Conservation (phyloP, 805 yeast species). For the Pichia deserticola region DNA sequence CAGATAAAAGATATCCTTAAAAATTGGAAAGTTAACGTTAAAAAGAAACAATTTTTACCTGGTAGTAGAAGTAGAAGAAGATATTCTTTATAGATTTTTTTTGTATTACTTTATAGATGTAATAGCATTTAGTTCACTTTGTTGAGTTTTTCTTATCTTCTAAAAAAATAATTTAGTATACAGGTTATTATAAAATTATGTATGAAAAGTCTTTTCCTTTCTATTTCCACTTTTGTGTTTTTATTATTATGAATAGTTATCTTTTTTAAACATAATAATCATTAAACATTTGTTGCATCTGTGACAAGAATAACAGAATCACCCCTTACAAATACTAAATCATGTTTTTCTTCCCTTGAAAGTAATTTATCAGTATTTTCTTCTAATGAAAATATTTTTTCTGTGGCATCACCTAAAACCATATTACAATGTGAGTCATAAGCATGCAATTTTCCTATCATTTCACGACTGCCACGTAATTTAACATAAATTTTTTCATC, state of each 20-base stretch:
- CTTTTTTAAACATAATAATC: no score
- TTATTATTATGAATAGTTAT: no score
- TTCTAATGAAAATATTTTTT: constrained; percentile 58
- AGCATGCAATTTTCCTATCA: constrained; percentile 84
- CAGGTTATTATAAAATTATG: no score
- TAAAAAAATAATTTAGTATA: no score
- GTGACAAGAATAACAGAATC: constrained; percentile 84
- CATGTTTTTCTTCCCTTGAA: constrained; percentile 52
- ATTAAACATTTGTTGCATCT: constrained; percentile 23
- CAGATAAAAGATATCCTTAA: constrained; percentile 44
- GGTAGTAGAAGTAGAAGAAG: constrained; percentile 37
- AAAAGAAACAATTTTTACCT: constrained; percentile 14
- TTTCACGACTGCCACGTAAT: constrained; percentile 88
- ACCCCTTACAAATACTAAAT: constrained; percentile 96
- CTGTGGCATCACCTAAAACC: constrained; percentile 89
- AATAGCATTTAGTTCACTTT: no score
- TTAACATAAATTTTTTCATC: constrained; percentile 86
- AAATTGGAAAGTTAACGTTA: constrained; percentile 32
- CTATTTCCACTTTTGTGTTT: no score
- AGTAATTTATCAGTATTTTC: constrained; percentile 39
- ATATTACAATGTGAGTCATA: constrained; percentile 96
- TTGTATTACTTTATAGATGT: neutral
- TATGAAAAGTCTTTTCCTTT: no score
- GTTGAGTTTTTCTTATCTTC: no score
- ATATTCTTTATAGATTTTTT: constrained; percentile 46